These are phyloP conservation scores for Kentomonas sorsogonicus DNA, from an alignment of 208 protist species.

Conservation along the genomic window DNA sequence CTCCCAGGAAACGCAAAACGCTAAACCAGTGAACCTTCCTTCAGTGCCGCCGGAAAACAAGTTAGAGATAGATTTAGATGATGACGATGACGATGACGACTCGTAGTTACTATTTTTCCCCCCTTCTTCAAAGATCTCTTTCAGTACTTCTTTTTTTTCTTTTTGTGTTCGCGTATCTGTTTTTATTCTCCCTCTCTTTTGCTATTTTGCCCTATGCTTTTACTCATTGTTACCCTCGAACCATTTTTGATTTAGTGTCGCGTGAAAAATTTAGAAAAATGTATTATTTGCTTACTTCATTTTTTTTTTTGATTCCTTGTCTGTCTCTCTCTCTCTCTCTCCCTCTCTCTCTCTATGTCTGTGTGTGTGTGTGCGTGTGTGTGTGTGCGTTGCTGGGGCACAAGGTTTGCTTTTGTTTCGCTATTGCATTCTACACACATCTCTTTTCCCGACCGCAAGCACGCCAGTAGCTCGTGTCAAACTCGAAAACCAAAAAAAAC, in stretches of 20 bases:
- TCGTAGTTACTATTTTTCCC: no score
- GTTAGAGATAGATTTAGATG: conserved; percentile 3
- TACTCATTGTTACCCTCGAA: conserved; percentile 3
- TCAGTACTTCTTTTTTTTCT: neutral
- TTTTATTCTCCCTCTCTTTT: neutral
- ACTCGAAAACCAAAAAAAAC: no score
- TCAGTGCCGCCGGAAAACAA: neutral
- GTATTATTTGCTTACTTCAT: conserved; percentile 6
- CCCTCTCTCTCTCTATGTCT: conserved; percentile 6
- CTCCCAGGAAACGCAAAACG: neutral
- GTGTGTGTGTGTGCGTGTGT: conserved; percentile 2
- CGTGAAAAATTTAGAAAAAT: conserved; percentile 9
- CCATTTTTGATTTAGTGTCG: no score
- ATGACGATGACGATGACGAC: no score
- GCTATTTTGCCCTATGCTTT: conserved; percentile 5
- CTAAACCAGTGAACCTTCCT: no score
- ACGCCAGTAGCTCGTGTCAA: no score
- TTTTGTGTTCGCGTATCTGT: neutral
- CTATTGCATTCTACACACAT: no score
- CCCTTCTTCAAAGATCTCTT: no score
- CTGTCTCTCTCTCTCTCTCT: conserved; percentile 2
- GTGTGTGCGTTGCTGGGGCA: no score
- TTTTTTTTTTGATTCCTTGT: conserved; percentile 8
- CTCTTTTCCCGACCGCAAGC: no score
- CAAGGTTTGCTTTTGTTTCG: no score